phyloP scores from a whole-genome alignment of 2,329 filamentous ascomycete genomes.

The Aschersonia sp. region DNA sequence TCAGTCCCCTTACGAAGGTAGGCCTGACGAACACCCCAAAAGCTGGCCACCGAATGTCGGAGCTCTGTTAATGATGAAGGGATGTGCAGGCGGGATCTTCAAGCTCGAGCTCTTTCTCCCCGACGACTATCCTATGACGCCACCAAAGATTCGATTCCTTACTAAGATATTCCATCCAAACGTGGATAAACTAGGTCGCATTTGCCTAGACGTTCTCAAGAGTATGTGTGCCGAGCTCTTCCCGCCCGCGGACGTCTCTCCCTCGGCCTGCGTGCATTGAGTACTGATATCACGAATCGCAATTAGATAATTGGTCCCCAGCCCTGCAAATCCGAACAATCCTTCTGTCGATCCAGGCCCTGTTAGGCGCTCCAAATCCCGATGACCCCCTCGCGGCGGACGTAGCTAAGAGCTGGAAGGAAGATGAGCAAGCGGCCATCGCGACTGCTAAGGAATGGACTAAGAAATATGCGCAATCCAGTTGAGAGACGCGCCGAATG shows the following conservation, averaged over 20 bases:
- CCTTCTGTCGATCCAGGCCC: conserved; percentile 92
- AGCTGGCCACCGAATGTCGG: too few species aligned
- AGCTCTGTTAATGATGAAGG: too few species aligned
- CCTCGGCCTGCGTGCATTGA: conserved; percentile 5
- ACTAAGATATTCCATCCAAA: conserved; percentile 99
- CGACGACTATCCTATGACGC: conserved; percentile 98
- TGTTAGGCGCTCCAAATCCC: conserved; percentile 90
- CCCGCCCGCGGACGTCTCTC: neutral
- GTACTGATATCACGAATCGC: too few species aligned
- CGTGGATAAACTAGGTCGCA: conserved; percentile 92
- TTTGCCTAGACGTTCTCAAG: conserved; percentile 94
- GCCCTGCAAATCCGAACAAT: conserved; percentile 97
- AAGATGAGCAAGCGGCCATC: conserved; percentile 85
- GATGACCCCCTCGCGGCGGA: conserved; percentile 98
- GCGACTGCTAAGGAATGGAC: conserved; percentile 91
- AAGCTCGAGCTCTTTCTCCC: conserved; percentile 95
- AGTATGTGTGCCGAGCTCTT: conserved; percentile 38
- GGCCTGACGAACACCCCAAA: conserved; percentile 7
- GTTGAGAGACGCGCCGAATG: neutral
- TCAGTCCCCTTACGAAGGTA: conserved; percentile 90
- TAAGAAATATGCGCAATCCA: conserved; percentile 54
- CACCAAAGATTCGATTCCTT: conserved; percentile 93
- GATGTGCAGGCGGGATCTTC: conserved; percentile 57
- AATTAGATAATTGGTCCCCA: conserved; percentile 89
- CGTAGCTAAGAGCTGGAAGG: conserved; percentile 96